Evolutionary conservation across 2,329 filamentous ascomycete species (phyloP), one percentile per base, ranked within the genome.

Genomic region (Cyclaneusma minus): DNA sequence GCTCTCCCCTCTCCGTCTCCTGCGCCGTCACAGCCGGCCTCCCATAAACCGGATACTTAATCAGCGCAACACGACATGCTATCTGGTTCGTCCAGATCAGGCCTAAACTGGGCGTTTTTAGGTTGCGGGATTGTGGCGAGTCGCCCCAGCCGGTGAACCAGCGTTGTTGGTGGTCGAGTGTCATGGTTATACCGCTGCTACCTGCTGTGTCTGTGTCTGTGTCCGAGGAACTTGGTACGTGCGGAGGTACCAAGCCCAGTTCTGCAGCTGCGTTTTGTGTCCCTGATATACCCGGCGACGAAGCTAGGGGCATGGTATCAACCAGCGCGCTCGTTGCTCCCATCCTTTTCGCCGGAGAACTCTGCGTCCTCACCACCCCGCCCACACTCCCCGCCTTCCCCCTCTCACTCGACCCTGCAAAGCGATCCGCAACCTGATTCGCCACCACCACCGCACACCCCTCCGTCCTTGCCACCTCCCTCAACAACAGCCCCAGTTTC

Each of bases 61-160:
- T 70, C 27, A 95, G 56, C 1, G 79, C 83, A 32, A 95, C 69
- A 7, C 87, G 76, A 40, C 74, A 75, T 1, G 81, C 71, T 25
- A 94, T 71, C 55, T 94, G 85, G 16, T 84, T 87, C 3, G 82
- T 74, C 87, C 87, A 95, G 7, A 91, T 77, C 6, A 93, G 62
- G 1, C 87, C 87, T 13, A 95, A 54, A 5, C 80, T 80, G 0
- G 87, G 87, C 0, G 81, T 93, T 53, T 94, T 95, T 29, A 77
- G 53, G 14, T 55, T 50, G 25, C 56, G 48, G 8, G 52, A 43
- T 14, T 51, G 41, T 10, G 62, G 55, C 29, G 72, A 62, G 48
- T 92, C 81, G 13, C 87, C 84, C 87, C 89, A 94, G 35, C 89
- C 85, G 4, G 85, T 91, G 53, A 94, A 92, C 69, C 85, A 94